Base-by-base conservation (phyloP, 306 rosid genomes). In the Vigna trinervia region DNA sequence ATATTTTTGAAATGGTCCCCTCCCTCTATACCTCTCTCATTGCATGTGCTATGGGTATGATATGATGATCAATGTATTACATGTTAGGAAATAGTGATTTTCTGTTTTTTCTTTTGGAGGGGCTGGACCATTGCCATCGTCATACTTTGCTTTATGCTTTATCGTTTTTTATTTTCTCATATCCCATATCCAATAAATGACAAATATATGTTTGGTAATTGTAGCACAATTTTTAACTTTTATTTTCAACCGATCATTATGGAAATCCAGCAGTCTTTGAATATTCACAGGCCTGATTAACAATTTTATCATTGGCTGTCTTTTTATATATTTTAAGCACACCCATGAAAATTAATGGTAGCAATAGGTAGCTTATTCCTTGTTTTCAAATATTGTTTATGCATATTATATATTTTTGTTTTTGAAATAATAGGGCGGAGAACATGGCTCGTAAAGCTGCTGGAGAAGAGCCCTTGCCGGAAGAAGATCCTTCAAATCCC, bases 401-500 rank as follows among this genome's bases (percentile, higher is more conserved):
- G 38, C 63, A 30, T 59, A 41, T 30, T 0, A 36, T 43, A 8
- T 54, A 15, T 52, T 5, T 30, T 73, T 47, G 41, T 80, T 76
- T 77, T 68, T 82, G 57, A 46, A 12, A 48, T 53, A 6, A 52
- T 69, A 95, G 99, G 88, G 77, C 91, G 0, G 99, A 95, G 84
- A 95, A 95, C 84, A 82, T 87, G 74, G 78, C 89, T 12, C 86
- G 99, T 38, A 92, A 86, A 79, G 81, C 95, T 23, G 89, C 97
- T 6, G 97, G 97, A 41, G 99, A 95, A 81, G 97, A 92, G 14
- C 94, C 89, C 65, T 86, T 95, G 81, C 97, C 99, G 0, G 99
- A 95, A 80, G 99, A 95, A 86, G 99, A 95, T 87, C 92, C 99
- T 82, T 67, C 96, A 72, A 92, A 90, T 69, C 97, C 97, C 61